Percentiles rank a stretch among this genome's conserved stretches.
These are phyloP conservation scores for Loxodes magnus DNA, from an alignment of 73 alveolate genomes.

Conservation along the genomic window DNA sequence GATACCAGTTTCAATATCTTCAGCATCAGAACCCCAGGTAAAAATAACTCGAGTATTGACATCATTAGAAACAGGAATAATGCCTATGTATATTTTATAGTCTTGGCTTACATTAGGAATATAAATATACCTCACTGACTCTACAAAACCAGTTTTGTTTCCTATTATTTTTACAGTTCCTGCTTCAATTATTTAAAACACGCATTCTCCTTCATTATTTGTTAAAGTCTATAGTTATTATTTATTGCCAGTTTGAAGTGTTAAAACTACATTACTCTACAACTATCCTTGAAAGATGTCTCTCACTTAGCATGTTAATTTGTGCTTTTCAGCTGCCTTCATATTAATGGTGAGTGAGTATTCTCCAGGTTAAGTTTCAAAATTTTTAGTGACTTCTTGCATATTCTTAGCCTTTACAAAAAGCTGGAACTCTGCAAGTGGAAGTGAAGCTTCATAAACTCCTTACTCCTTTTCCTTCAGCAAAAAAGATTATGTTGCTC, in stretches of 20 bases:
- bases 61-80: no score
- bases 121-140: no score
- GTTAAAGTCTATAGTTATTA: no score
- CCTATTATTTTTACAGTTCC: no score
- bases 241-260: neutral
- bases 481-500: neutral
- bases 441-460: conserved; percentile 3
- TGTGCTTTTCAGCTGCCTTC: neutral
- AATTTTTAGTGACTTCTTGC: neutral
- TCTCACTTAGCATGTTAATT: neutral
- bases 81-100: no score
- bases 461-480: conserved; percentile 1
- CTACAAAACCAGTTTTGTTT: no score
- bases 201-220: no score
- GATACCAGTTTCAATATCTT: neutral
- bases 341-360: neutral
- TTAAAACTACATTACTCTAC: neutral
- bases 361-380: conserved; percentile 1
- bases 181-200: no score
- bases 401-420: neutral
- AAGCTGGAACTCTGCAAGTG: neutral
- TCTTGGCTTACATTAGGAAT: no score
- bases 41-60: no score
- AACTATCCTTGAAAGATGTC: neutral
- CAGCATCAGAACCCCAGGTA: no score